Conservation (phyloP, 2,329 filamentous ascomycete genomes). For the Fusarium concolor region DNA sequence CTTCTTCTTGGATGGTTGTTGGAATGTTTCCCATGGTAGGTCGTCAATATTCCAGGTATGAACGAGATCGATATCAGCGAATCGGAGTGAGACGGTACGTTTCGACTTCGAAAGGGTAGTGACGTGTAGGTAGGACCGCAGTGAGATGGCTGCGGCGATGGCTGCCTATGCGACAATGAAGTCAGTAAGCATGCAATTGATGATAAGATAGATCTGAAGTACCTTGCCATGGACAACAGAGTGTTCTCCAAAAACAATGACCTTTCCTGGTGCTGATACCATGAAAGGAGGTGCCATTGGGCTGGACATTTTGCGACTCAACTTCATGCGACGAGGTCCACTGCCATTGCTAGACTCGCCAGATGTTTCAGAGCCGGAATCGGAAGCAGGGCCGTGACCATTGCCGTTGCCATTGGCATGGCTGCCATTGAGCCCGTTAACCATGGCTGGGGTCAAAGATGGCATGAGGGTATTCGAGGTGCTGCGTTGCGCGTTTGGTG, state of each 20-base stretch:
- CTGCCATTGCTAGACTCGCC: conserved; percentile 50
- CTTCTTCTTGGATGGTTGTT: conserved; percentile 86
- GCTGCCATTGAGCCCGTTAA: conserved; percentile 40
- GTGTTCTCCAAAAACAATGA: conserved; percentile 98
- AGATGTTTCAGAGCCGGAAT: conserved; percentile 44
- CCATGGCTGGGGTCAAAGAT: conserved; percentile 39
- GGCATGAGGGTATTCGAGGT: conserved; percentile 35
- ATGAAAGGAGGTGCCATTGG: conserved; percentile 91
- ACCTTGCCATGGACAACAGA: conserved; percentile 98
- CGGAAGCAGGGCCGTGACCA: conserved; percentile 36
- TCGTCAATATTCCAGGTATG: conserved; percentile 96
- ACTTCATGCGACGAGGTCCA: conserved; percentile 52
- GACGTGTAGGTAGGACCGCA: conserved; percentile 96
- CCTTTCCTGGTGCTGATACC: conserved; percentile 97
- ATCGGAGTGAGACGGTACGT: conserved; percentile 86
- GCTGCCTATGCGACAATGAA: conserved; percentile 70
- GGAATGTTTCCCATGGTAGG: conserved; percentile 87
- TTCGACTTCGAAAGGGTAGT: conserved; percentile 93
- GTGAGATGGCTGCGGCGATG: conserved; percentile 92
- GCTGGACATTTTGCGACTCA: conserved; percentile 68
- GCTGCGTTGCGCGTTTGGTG: conserved; percentile 31
- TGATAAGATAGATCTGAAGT: conserved; percentile 24
- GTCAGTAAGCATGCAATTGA: conserved; percentile 38
- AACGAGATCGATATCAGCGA: conserved; percentile 88
- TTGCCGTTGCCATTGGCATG: conserved; percentile 27